Evolutionary conservation across 2,329 filamentous ascomycete species (phyloP).

Genomic region (Lecanosticta acicola): DNA sequence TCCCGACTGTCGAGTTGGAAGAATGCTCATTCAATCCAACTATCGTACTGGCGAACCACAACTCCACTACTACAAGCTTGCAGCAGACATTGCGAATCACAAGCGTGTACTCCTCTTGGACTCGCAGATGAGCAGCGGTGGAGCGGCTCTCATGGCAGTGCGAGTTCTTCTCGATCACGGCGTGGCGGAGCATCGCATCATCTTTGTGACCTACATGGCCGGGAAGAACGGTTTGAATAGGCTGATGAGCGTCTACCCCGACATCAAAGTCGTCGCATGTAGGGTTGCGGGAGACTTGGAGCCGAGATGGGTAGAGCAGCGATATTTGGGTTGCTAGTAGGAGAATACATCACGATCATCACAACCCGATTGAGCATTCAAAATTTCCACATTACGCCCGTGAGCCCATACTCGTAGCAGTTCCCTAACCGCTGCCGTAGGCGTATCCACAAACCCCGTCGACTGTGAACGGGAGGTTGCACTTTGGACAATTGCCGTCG

Average conservation of each 20-base stretch:
- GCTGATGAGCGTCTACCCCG: slow-evolving; percentile 81
- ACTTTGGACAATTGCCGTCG: too few relatives aligned
- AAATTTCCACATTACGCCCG: not conserved
- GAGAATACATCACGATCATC: not conserved
- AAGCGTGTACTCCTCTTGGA: slow-evolving; percentile 82
- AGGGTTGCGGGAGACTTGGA: slow-evolving; percentile 76
- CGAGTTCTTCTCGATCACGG: slow-evolving; percentile 94
- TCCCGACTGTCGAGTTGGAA: slow-evolving; percentile 83
- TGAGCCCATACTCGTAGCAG: not conserved
- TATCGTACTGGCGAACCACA: slow-evolving; percentile 82
- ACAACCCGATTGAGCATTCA: not conserved
- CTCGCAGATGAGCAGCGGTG: slow-evolving; percentile 90
- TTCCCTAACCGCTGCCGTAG: not conserved
- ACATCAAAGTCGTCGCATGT: slow-evolving; percentile 79
- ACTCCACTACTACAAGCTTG: slow-evolving; percentile 80
- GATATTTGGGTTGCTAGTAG: slow-evolving; percentile 76
- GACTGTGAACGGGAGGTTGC: too few relatives aligned
- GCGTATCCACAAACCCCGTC: too few relatives aligned
- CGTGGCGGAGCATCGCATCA: slow-evolving; percentile 74
- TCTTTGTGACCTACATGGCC: slow-evolving; percentile 88
- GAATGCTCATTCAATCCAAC: slow-evolving; percentile 81
- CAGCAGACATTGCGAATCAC: slow-evolving; percentile 65
- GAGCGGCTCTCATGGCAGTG: slow-evolving; percentile 83
- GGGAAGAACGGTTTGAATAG: slow-evolving; percentile 78
- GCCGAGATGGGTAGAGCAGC: slow-evolving; percentile 81